Evolutionary conservation across 108 stramenopile genomes (phyloP).

Genomic region (Cyclostephanos tholiformis): DNA sequence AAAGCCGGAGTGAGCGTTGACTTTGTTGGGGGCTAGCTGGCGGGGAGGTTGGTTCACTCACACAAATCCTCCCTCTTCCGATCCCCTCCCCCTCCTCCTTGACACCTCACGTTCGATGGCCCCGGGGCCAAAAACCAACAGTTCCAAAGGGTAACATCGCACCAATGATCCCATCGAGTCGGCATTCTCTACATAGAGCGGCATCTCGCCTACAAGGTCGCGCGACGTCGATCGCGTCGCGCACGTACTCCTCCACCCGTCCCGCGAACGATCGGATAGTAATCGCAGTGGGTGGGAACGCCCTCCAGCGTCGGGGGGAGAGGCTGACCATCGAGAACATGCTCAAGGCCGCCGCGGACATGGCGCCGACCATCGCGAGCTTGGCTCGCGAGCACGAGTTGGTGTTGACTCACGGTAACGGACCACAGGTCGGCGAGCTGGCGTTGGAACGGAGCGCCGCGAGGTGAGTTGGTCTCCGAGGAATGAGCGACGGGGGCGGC

Average conservation of each 20-base stretch:
- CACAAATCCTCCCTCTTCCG: too few species aligned
- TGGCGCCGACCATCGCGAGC: constrained; percentile 72
- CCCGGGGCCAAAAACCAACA: too few species aligned
- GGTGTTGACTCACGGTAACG: constrained; percentile 78
- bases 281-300: constrained; percentile 85
- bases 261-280: constrained; percentile 54
- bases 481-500: too few species aligned
- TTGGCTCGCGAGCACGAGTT: constrained; percentile 66
- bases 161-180: too few species aligned
- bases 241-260: constrained; percentile 42
- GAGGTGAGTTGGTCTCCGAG: constrained; percentile 43
- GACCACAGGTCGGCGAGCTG: constrained; percentile 86
- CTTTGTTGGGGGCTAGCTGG: too few species aligned
- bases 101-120: too few species aligned
- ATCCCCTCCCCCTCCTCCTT: too few species aligned
- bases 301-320: constrained; percentile 85
- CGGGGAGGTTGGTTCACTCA: too few species aligned
- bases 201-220: too few species aligned
- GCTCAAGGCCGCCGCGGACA: constrained; percentile 84
- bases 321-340: constrained; percentile 85
- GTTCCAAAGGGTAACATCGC: too few species aligned
- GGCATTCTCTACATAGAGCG: too few species aligned
- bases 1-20: too few species aligned
- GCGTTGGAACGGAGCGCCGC: constrained; percentile 78
- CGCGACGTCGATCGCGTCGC: constrained; percentile 1